These are phyloP conservation scores for Parafenestella ontariensis DNA, from an alignment of 2,329 filamentous ascomycete species.

Conservation along the genomic window DNA sequence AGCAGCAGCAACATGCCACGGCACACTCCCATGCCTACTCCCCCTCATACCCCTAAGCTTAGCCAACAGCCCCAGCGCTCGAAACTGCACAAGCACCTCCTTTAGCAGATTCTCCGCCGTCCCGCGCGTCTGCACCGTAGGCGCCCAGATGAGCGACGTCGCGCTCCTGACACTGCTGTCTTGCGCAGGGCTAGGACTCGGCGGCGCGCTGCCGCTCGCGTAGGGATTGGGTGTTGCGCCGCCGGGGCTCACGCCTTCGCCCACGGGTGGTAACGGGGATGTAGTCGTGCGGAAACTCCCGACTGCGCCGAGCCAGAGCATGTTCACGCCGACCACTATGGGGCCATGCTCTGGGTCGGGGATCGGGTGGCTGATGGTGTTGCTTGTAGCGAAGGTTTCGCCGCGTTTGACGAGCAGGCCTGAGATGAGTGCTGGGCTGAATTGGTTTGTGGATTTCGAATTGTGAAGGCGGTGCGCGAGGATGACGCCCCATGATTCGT, in stretches of 20 bases:
- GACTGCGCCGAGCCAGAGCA: constrained; percentile 56
- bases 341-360: constrained; percentile 38
- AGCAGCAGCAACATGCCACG: constrained; percentile 78
- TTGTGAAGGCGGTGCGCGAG: constrained; percentile 64
- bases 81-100: constrained; percentile 74
- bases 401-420: constrained; percentile 55
- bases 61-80: constrained; percentile 72
- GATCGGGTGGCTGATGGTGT: constrained; percentile 18
- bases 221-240: constrained; percentile 3
- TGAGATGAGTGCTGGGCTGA: constrained; percentile 49
- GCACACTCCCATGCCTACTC: constrained; percentile 67
- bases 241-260: constrained; percentile 33
- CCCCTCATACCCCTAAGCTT: constrained; percentile 67
- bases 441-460: constrained; percentile 43
- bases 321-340: constrained; percentile 50
- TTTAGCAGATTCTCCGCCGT: constrained; percentile 67
- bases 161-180: constrained; percentile 20
- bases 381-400: constrained; percentile 15
- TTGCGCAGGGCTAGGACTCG: constrained; percentile 10
- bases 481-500: constrained; percentile 79
- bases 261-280: constrained; percentile 34
- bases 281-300: constrained; percentile 43
- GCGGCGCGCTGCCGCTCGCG: constrained; percentile 8
- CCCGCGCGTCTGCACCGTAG: constrained; percentile 35
- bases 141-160: constrained; percentile 44